phyloP scores from a whole-genome alignment of 176 grass and related monocot genomes.

The Coix lacrymajobi region DNA sequence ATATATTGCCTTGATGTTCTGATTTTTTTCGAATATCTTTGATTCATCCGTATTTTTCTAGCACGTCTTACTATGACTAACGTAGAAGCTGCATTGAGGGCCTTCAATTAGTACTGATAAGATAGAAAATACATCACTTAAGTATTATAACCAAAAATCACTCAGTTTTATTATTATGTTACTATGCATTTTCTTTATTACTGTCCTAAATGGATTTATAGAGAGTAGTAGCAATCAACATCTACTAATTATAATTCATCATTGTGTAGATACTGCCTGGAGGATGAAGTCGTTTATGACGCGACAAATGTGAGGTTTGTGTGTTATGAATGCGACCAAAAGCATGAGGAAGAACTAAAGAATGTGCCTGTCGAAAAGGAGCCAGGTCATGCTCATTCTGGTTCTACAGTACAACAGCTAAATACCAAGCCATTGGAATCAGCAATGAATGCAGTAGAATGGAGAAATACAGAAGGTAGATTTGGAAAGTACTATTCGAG shows the following conservation, averaged over 20 bases:
- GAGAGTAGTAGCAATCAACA: neutral
- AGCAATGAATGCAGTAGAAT: neutral
- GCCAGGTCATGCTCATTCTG: neutral
- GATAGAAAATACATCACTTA: neutral
- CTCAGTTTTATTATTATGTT: neutral
- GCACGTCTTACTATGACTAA: neutral
- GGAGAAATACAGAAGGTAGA: neutral
- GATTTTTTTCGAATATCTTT: neutral
- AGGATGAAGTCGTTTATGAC: slow-evolving; percentile 19
- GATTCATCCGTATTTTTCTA: neutral
- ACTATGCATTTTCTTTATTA: neutral
- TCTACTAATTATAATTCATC: neutral
- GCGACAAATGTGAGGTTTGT: slow-evolving; percentile 1
- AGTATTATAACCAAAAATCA: neutral
- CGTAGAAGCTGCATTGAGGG: neutral
- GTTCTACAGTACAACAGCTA: neutral
- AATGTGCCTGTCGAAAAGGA: neutral
- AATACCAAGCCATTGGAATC: neutral
- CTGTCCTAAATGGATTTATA: neutral
- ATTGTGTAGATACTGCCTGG: slow-evolving; percentile 32
- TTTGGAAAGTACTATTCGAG: neutral
- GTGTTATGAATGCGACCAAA: slow-evolving; percentile 24
- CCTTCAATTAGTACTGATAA: neutral
- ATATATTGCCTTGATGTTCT: neutral
- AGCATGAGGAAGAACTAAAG: neutral